phyloP scores from a whole-genome alignment of 1,284 basidiomycete genomes.

The Lentinus polychrous region DNA sequence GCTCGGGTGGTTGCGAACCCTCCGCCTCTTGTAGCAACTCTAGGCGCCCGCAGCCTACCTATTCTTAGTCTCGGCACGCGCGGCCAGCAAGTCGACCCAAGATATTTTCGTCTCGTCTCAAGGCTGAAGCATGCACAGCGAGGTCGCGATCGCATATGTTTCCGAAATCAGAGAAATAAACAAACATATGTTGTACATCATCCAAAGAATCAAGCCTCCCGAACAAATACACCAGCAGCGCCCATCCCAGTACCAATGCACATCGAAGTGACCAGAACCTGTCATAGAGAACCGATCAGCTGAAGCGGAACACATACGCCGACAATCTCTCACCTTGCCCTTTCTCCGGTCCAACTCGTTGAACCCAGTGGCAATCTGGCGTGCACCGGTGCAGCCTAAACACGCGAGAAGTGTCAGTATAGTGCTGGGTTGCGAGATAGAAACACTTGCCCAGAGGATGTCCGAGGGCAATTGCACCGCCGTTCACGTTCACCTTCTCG shows the following conservation, averaged over 20 bases:
- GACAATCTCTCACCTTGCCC: slow-evolving; percentile 51
- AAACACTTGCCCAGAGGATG: slow-evolving; percentile 74
- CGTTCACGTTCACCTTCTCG: slow-evolving; percentile 82
- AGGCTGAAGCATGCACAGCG: too few species aligned
- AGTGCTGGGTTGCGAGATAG: neutral
- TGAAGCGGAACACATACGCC: neutral
- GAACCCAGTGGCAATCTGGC: slow-evolving; percentile 85
- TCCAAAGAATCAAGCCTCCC: slow-evolving; percentile 16
- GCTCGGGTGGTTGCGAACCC: neutral
- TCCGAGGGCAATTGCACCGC: slow-evolving; percentile 85
- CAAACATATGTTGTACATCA: neutral
- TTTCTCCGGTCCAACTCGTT: slow-evolving; percentile 74
- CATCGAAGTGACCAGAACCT: slow-evolving; percentile 82
- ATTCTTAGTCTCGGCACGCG: neutral
- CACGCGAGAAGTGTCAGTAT: slow-evolving; percentile 22
- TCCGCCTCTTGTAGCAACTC: neutral
- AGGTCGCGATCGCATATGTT: too few species aligned
- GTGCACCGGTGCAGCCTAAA: slow-evolving; percentile 77
- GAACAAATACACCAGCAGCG: slow-evolving; percentile 41
- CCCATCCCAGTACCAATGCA: slow-evolving; percentile 87
- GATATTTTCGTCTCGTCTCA: too few species aligned
- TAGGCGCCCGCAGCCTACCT: neutral
- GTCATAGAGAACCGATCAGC: slow-evolving; percentile 4
- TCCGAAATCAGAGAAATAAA: too few species aligned
- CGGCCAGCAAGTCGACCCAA: neutral